phyloP scores from a whole-genome alignment of 2,329 filamentous ascomycete species.

The Gaeumannomyces sp. region DNA sequence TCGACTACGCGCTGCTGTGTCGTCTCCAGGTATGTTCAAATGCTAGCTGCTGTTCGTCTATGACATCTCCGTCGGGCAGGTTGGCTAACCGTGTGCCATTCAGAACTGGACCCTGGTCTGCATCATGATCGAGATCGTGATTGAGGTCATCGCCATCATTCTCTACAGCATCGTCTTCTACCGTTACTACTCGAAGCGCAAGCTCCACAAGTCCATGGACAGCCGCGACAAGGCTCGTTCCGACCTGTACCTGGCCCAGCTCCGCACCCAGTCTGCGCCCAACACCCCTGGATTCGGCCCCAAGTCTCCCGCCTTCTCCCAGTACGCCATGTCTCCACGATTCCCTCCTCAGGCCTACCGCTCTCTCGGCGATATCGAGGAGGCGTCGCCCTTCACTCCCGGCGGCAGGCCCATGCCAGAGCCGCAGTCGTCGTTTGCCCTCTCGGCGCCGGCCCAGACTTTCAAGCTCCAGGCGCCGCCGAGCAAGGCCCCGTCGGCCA shows the following conservation, averaged over 20 bases:
- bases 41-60: background rate
- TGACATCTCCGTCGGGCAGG: too few species aligned
- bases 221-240: conserved; percentile 87
- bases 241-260: conserved; percentile 87
- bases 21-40: conserved; percentile 64
- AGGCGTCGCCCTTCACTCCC: conserved; percentile 44
- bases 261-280: conserved; percentile 79
- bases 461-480: conserved; percentile 88
- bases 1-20: conserved; percentile 87
- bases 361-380: conserved; percentile 30
- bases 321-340: conserved; percentile 52
- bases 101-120: conserved; percentile 95
- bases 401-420: conserved; percentile 49
- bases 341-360: conserved; percentile 53
- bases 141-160: conserved; percentile 84
- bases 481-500: conserved; percentile 68
- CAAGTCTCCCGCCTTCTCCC: conserved; percentile 52
- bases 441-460: conserved; percentile 22
- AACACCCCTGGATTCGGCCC: conserved; percentile 87
- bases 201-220: conserved; percentile 95
- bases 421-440: conserved; percentile 57
- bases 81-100: conserved; percentile 19
- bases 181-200: conserved; percentile 93
- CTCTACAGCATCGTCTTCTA: conserved; percentile 96
- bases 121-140: conserved; percentile 91